These are phyloP conservation scores for Paramecium bursaria DNA, from an alignment of 73 alveolate genomes.

Conservation along the genomic window DNA sequence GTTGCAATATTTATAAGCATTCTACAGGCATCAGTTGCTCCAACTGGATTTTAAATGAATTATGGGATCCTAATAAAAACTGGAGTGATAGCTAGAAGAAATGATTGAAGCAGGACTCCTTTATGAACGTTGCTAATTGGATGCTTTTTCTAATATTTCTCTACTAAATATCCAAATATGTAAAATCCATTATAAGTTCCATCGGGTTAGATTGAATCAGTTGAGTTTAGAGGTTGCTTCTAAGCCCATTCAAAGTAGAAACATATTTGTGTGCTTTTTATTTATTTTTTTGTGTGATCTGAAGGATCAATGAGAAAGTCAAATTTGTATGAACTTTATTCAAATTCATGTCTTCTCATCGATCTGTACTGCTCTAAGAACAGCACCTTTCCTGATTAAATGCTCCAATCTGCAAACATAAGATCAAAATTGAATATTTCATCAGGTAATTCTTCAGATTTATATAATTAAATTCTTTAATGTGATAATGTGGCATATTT, in stretches of 20 bases:
- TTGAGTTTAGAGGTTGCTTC: background rate
- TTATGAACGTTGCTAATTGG: background rate
- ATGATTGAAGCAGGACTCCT: background rate
- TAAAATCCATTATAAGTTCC: conserved; percentile 39
- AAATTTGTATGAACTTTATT: conserved; percentile 19
- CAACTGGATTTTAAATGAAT: background rate
- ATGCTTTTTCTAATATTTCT: background rate
- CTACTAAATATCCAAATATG: conserved; percentile 40
- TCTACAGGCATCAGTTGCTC: background rate
- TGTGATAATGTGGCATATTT: conserved; percentile 28
- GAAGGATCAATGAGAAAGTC: conserved; percentile 25
- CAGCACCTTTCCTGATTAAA: conserved; percentile 3
- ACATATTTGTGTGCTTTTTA: conserved; percentile 2
- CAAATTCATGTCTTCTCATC: conserved; percentile 56
- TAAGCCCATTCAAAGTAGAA: conserved; percentile 27
- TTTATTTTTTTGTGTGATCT: background rate
- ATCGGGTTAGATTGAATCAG: conserved; percentile 9
- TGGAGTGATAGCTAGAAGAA: conserved; percentile 4
- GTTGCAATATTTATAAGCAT: conserved; percentile 6
- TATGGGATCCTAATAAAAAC: background rate
- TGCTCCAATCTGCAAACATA: conserved; percentile 27
- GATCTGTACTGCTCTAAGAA: conserved; percentile 33
- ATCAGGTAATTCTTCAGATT: conserved; percentile 45
- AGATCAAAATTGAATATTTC: conserved; percentile 55
- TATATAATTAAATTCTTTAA: conserved; percentile 13